phyloP scores from a whole-genome alignment of 805 yeast species.

The Saturnispora silvae region DNA sequence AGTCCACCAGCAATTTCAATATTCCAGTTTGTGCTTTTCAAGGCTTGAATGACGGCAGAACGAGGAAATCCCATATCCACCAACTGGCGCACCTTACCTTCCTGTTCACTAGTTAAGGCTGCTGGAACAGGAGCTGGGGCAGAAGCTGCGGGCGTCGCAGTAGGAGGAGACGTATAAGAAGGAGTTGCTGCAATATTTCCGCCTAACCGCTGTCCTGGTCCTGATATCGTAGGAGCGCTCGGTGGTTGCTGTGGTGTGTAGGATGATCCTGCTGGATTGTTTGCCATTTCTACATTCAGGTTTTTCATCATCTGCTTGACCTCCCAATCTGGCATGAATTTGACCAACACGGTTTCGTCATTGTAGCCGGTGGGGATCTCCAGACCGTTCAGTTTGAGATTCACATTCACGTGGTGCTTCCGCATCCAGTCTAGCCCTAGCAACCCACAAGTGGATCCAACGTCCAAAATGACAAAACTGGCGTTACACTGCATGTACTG shows the following conservation, averaged over 20 bases:
- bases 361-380: constrained; percentile 29
- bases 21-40: constrained; percentile 61
- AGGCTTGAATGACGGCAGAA: constrained; percentile 52
- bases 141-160: constrained; percentile 6
- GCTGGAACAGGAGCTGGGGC: constrained; percentile 15
- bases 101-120: constrained; percentile 13
- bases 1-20: constrained; percentile 80
- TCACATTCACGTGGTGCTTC: constrained; percentile 77
- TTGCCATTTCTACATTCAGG: constrained; percentile 16
- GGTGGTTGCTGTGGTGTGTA: background rate
- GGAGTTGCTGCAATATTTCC: background rate
- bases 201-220: constrained; percentile 2
- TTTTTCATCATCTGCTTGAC: constrained; percentile 10
- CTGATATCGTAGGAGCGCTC: background rate
- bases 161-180: background rate
- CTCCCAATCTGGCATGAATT: constrained; percentile 14
- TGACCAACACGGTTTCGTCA: constrained; percentile 27
- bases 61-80: constrained; percentile 63
- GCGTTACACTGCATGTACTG: constrained; percentile 57
- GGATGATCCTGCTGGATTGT: background rate
- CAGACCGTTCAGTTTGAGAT: constrained; percentile 54
- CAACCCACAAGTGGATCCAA: constrained; percentile 53
- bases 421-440: constrained; percentile 88
- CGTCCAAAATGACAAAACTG: constrained; percentile 62
- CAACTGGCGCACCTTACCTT: constrained; percentile 32